Base-by-base conservation (phyloP, 768 basidiomycete species). In the Podaxis sp. region DNA sequence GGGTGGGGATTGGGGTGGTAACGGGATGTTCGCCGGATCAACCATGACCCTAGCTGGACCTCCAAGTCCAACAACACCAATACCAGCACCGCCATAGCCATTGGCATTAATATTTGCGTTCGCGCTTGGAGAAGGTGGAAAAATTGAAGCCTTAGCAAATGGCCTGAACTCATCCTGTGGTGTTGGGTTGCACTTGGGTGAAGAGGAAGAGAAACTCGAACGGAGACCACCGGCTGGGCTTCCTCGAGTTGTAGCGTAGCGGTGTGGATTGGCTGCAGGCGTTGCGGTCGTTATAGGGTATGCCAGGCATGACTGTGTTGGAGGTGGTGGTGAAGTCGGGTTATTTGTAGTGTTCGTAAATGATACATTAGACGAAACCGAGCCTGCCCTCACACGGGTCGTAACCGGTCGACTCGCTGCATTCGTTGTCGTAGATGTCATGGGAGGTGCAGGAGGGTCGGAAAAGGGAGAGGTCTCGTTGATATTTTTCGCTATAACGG, bases 1-100 rank as follows among this genome's bases (percentile, higher is more conserved):
- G 0, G 90, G 87, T 13, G 91, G 91, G 1, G 91, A 92, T 64
- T 86, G 79, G 1, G 88, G 84, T 2, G 88, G 86, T 3, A 87
- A 73, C n/a, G 87, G 87, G 63, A 87, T 80, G 1, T 77, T 74
- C 15, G 79, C 68, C 8, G 87, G 84, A 65, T 89, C 88, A 30
- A 85, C 79, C 65, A 79, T 85, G 15, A 76, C 68, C 2, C 53
- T 49, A 17, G 15, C 30, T 44, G 30, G 9, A 33, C 33, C 22
- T 24, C 59, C 48, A 40, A 33, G 12, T 22, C n/a, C 48, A 6
- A 49, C 33, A 33, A 33, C 33, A 33, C 33, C 28, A 30, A 7
- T 33, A 33, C 33, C 33, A 33, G 33, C 9, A 52, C 48, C 7
- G 30, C 15, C 7, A 30, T 51, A 59, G 13, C 57, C 69, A 38